These are phyloP conservation scores for Lindgomyces ingoldianus DNA, from an alignment of 495 filamentous ascomycete genomes.

Conservation along the genomic window DNA sequence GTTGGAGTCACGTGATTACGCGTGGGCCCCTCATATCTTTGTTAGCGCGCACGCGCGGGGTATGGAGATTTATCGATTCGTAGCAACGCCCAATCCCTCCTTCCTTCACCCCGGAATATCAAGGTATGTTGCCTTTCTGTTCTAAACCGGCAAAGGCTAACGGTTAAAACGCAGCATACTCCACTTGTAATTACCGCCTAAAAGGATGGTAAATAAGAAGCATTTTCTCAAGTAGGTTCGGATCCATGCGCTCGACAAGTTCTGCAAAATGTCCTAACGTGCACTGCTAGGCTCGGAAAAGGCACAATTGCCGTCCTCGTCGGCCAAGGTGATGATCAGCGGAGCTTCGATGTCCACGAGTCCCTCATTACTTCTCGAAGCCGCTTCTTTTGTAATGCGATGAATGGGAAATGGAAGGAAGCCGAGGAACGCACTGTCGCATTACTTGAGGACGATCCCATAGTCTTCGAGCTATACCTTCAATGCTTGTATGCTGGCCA, in stretches of 20 bases:
- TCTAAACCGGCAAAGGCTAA: too few relatives aligned
- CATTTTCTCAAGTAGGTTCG: background rate
- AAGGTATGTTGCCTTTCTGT: too few relatives aligned
- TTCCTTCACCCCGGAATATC: too few relatives aligned
- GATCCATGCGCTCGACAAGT: background rate
- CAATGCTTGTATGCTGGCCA: too few relatives aligned
- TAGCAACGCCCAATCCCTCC: too few relatives aligned
- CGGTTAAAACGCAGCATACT: too few relatives aligned
- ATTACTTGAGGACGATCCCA: background rate
- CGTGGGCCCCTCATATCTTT: too few relatives aligned
- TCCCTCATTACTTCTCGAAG: background rate
- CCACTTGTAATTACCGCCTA: background rate
- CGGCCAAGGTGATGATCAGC: background rate
- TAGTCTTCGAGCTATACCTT: background rate
- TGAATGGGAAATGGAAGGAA: slow-evolving; percentile 1
- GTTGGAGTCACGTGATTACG: too few relatives aligned
- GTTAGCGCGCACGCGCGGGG: too few relatives aligned
- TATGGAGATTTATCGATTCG: too few relatives aligned
- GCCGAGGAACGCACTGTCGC: background rate
- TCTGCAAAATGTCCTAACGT: background rate
- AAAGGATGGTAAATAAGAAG: background rate
- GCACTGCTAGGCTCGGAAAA: background rate
- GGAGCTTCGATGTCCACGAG: background rate
- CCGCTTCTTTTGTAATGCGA: background rate
- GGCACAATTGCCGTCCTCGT: background rate